These are phyloP conservation scores for Cadophora sp. DNA, from an alignment of 2,329 filamentous ascomycete genomes.

Conservation along the genomic window DNA sequence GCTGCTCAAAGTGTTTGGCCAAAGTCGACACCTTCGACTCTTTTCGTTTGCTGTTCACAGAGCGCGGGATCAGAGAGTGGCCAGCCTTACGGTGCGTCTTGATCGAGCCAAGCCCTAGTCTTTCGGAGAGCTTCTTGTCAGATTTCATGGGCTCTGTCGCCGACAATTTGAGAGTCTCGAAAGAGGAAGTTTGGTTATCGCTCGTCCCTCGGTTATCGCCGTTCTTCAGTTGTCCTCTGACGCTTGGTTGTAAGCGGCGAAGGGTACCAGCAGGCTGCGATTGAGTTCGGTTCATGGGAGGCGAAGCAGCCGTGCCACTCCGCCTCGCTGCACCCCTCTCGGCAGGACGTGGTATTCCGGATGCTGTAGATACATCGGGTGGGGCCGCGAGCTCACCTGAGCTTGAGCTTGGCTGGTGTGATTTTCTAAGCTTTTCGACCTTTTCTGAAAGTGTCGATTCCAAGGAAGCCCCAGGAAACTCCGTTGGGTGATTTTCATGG, in stretches of 20 bases:
- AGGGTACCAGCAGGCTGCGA: constrained; percentile 45
- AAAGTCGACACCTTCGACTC: constrained; percentile 87
- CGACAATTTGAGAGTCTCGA: constrained; percentile 38
- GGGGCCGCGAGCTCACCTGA: constrained; percentile 24
- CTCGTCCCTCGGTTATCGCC: constrained; percentile 30
- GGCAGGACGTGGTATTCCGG: constrained; percentile 43
- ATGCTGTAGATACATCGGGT: constrained; percentile 42
- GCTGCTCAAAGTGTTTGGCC: constrained; percentile 93
- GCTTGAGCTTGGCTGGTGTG: constrained; percentile 26
- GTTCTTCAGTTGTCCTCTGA: constrained; percentile 34
- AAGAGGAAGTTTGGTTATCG: constrained; percentile 28
- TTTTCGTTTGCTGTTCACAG: constrained; percentile 73
- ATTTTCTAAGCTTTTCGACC: constrained; percentile 40
- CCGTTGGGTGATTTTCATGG: constrained; percentile 6
- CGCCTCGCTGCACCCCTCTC: constrained; percentile 39
- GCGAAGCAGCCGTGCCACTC: constrained; percentile 37
- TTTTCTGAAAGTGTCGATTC: constrained; percentile 41
- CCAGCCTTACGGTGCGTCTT: constrained; percentile 64
- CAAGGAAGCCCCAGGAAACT: constrained; percentile 23
- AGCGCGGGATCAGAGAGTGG: constrained; percentile 86
- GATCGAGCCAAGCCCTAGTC: constrained; percentile 68
- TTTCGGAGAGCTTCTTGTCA: constrained; percentile 79
- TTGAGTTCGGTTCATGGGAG: constrained; percentile 43
- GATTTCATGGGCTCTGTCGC: constrained; percentile 40
- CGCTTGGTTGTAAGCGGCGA: constrained; percentile 37